These are phyloP conservation scores for Aspergillus baeticus DNA, from an alignment of 495 filamentous ascomycete genomes.

Conservation along the genomic window DNA sequence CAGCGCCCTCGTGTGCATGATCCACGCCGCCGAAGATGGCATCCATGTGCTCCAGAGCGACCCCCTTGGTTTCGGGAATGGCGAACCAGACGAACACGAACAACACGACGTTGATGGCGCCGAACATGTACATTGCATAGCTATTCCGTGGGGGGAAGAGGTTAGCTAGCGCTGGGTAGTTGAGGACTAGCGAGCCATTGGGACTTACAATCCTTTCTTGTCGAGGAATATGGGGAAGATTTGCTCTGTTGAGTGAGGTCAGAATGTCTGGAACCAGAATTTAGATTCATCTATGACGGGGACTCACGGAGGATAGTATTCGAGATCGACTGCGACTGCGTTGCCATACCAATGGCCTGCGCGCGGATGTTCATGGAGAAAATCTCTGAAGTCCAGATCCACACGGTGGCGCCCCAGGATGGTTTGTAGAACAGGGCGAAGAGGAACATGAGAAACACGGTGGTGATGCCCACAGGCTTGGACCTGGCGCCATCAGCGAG, in stretches of 20 bases:
- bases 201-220: conserved; percentile 52
- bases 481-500: conserved; percentile 46
- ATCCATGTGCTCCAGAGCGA: conserved; percentile 67
- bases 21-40: conserved; percentile 56
- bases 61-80: conserved; percentile 70
- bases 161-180: no score
- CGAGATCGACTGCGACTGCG: no score
- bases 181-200: no score
- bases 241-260: conserved; percentile 61
- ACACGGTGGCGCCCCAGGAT: conserved; percentile 64
- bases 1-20: conserved; percentile 34
- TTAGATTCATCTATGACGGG: conserved; percentile 63
- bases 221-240: conserved; percentile 65
- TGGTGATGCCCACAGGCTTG: conserved; percentile 57
- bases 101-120: conserved; percentile 51
- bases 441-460: conserved; percentile 61
- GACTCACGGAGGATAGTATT: no score
- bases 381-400: conserved; percentile 66
- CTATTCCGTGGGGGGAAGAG: no score
- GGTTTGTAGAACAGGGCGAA: conserved; percentile 66
- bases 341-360: conserved; percentile 24
- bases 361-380: conserved; percentile 67
- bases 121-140: conserved; percentile 45
- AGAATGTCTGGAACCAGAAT: conserved; percentile 63
- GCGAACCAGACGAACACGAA: conserved; percentile 70